phyloP scores from a whole-genome alignment of 768 basidiomycete genomes.

The Amanita rimosa region DNA sequence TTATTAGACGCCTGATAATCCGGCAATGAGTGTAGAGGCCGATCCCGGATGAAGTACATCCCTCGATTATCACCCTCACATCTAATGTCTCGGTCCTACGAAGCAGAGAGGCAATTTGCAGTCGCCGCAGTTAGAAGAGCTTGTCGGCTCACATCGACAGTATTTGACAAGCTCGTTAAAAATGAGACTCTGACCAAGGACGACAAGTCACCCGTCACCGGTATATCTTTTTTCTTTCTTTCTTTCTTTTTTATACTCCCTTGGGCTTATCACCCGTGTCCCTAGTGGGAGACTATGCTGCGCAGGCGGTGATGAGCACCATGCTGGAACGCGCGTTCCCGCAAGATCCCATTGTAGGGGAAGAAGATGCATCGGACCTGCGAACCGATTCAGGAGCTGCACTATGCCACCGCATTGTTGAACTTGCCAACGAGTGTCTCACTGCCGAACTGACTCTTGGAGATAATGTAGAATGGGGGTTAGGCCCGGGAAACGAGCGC shows the following conservation, averaged over 20 bases:
- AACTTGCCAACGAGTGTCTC: slow-evolving; percentile 76
- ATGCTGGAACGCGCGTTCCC: slow-evolving; percentile 76
- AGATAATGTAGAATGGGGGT: slow-evolving; percentile 59
- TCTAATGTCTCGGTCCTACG: slow-evolving; percentile 44
- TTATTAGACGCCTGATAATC: no score
- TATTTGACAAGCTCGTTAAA: slow-evolving; percentile 78
- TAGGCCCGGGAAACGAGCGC: slow-evolving; percentile 48
- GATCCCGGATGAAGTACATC: background rate
- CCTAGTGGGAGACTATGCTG: slow-evolving; percentile 85
- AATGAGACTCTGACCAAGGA: slow-evolving; percentile 82
- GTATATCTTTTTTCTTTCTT: slow-evolving; percentile 21
- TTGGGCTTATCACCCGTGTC: background rate
- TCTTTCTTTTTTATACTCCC: no score
- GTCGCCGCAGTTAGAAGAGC: slow-evolving; percentile 82
- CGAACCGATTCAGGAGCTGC: slow-evolving; percentile 31
- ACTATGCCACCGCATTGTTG: slow-evolving; percentile 57
- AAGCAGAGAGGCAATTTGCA: slow-evolving; percentile 70
- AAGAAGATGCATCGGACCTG: slow-evolving; percentile 84
- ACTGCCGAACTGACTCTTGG: slow-evolving; percentile 38
- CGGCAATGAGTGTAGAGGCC: no score
- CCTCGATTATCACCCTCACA: slow-evolving; percentile 10
- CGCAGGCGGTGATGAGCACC: slow-evolving; percentile 84
- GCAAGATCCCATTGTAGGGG: slow-evolving; percentile 80
- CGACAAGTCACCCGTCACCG: slow-evolving; percentile 89
- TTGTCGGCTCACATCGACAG: slow-evolving; percentile 69